These are phyloP conservation scores for Acorus calamus DNA, from an alignment of 106 monocot species.

Conservation along the genomic window DNA sequence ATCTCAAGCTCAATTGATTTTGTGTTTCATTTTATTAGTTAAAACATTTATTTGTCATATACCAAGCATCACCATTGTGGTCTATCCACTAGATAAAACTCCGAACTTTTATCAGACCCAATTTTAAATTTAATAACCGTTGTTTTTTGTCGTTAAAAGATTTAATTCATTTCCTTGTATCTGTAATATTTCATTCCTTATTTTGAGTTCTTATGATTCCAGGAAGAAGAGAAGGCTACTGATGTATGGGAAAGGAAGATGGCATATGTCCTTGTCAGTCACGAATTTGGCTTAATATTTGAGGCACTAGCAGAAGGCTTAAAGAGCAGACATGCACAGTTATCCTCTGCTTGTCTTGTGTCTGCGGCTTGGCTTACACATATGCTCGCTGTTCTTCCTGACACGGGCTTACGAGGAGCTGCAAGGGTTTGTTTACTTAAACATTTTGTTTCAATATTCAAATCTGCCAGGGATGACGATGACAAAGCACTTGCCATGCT, in stretches of 20 bases:
- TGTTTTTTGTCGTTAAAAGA: too few relatives aligned
- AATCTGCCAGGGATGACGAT: conserved; percentile 26
- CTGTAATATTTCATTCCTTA: too few relatives aligned
- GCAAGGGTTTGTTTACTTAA: conserved; percentile 33
- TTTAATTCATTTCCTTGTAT: too few relatives aligned
- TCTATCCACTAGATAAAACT: too few relatives aligned
- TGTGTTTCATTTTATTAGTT: too few relatives aligned
- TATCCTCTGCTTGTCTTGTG: conserved; percentile 45
- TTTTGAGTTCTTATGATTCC: not conserved
- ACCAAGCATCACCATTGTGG: too few relatives aligned
- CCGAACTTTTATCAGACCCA: too few relatives aligned
- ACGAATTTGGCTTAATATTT: conserved; percentile 51
- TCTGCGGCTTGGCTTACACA: conserved; percentile 46
- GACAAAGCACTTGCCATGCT: conserved; percentile 55
- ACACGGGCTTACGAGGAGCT: conserved; percentile 48
- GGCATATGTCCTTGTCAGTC: conserved; percentile 36
- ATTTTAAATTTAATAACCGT: too few relatives aligned
- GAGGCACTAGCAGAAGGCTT: conserved; percentile 41
- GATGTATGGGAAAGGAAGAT: conserved; percentile 53
- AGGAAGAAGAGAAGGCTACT: conserved; percentile 49
- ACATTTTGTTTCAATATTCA: conserved; percentile 9
- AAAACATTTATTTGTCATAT: too few relatives aligned
- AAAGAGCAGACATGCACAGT: conserved; percentile 18
- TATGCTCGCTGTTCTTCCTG: conserved; percentile 53
- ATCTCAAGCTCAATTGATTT: too few relatives aligned